Evolutionary conservation across 2,329 filamentous ascomycete genomes (phyloP).

Genomic region (Fusarium sp.): DNA sequence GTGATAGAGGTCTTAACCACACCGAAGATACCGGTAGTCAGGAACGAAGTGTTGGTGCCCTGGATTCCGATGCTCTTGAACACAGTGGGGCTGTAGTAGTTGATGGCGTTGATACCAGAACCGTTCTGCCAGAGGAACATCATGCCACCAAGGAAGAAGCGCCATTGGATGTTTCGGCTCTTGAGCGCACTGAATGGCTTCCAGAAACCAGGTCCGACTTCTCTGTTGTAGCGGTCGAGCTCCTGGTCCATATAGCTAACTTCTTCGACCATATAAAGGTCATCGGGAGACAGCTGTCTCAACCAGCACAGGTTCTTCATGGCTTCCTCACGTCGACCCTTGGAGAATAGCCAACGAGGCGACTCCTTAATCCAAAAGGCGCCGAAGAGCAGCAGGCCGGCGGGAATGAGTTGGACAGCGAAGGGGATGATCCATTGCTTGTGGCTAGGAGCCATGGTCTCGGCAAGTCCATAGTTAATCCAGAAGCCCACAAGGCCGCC

Average conservation of each 20-base stretch:
- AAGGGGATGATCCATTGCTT: constrained; percentile 72
- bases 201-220: constrained; percentile 81
- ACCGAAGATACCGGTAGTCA: constrained; percentile 81
- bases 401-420: constrained; percentile 75
- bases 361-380: constrained; percentile 72
- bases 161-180: constrained; percentile 72
- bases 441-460: constrained; percentile 57
- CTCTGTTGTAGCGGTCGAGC: constrained; percentile 71
- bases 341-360: constrained; percentile 76
- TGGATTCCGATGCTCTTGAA: constrained; percentile 62
- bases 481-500: constrained; percentile 74
- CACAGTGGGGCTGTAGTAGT: constrained; percentile 71
- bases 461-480: constrained; percentile 74
- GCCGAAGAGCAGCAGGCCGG: constrained; percentile 70
- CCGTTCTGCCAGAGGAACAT: constrained; percentile 86
- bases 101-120: constrained; percentile 80
- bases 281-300: constrained; percentile 65
- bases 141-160: constrained; percentile 80
- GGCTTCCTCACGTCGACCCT: constrained; percentile 70
- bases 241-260: constrained; percentile 77
- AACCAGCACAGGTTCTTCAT: constrained; percentile 73
- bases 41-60: constrained; percentile 59
- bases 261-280: constrained; percentile 80
- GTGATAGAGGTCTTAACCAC: constrained; percentile 79
- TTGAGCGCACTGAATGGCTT: constrained; percentile 73